Percentiles rank a stretch among this genome's conserved stretches.
Evolutionary conservation across 2,329 filamentous ascomycete species (phyloP).

Genomic region (Blumeriella jaapii): DNA sequence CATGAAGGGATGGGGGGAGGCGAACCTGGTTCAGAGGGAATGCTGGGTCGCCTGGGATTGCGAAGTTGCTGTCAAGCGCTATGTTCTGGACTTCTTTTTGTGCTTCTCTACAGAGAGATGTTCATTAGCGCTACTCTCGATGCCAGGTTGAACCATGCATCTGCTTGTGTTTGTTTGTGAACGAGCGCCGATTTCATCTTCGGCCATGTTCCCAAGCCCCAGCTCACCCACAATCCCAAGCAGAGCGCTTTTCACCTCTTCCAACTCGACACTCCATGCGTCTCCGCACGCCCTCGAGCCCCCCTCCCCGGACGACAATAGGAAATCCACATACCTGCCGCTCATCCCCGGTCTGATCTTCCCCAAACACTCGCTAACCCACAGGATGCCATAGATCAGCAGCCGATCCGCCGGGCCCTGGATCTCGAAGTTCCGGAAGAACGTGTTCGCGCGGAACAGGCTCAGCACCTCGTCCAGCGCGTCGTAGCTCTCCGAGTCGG

Average conservation of each 20-base stretch:
- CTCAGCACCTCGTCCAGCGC: conserved; percentile 86
- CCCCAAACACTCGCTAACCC: conserved; percentile 77
- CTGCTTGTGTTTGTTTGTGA: no score
- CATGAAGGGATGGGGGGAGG: conserved; percentile 4
- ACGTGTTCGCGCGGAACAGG: conserved; percentile 94
- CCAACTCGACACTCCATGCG: background rate
- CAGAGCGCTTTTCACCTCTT: background rate
- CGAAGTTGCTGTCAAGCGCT: conserved; percentile 86
- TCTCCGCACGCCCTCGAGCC: no score
- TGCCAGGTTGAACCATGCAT: no score
- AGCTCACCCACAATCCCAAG: background rate
- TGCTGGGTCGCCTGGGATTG: conserved; percentile 82
- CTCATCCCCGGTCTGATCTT: conserved; percentile 72
- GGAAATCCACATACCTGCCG: conserved; percentile 47
- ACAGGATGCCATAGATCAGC: conserved; percentile 93
- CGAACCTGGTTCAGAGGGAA: conserved; percentile 83
- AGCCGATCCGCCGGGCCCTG: conserved; percentile 90
- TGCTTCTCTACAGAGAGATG: conserved; percentile 33
- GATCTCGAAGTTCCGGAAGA: conserved; percentile 99
- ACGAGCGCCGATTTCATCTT: no score
- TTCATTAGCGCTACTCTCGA: conserved; percentile 3
- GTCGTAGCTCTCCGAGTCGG: conserved; percentile 88
- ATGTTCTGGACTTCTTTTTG: conserved; percentile 75
- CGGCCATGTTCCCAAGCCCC: no score
- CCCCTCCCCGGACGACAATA: no score